These are phyloP conservation scores for Kentomonas sorsogonicus DNA, from an alignment of 208 protist species.

Conservation along the genomic window DNA sequence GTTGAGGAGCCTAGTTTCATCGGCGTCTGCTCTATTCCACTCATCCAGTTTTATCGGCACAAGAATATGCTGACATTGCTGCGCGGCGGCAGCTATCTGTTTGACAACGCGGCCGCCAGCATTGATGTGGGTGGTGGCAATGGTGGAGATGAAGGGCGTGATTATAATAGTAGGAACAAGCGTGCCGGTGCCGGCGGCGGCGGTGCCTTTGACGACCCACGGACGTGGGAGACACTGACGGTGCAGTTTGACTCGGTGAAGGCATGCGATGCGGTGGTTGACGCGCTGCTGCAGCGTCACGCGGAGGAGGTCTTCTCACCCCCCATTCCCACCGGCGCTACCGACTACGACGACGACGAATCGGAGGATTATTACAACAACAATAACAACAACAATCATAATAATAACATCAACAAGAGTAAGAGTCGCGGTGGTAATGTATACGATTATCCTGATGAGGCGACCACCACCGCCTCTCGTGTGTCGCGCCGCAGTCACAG, in stretches of 20 bases:
- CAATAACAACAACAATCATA: too few relatives aligned
- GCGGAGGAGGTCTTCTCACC: slow-evolving; percentile 31
- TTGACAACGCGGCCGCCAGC: slow-evolving; percentile 58
- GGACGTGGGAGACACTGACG: slow-evolving; percentile 43
- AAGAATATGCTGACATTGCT: slow-evolving; percentile 37
- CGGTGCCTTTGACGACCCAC: slow-evolving; percentile 24
- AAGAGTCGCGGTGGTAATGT: too few relatives aligned
- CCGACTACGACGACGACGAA: slow-evolving; percentile 1
- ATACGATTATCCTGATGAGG: too few relatives aligned
- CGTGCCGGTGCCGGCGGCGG: background rate
- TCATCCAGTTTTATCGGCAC: slow-evolving; percentile 57
- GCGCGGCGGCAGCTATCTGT: slow-evolving; percentile 42
- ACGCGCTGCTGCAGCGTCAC: slow-evolving; percentile 38
- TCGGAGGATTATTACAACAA: too few relatives aligned
- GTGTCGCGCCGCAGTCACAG: too few relatives aligned
- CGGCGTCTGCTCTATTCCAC: slow-evolving; percentile 57
- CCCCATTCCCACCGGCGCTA: slow-evolving; percentile 12
- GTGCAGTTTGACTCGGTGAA: slow-evolving; percentile 31
- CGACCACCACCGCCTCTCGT: too few relatives aligned
- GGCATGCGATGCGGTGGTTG: slow-evolving; percentile 36
- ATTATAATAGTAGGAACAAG: slow-evolving; percentile 15
- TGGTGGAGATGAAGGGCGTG: too few relatives aligned
- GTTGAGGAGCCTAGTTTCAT: slow-evolving; percentile 53
- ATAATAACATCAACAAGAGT: too few relatives aligned
- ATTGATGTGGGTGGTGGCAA: slow-evolving; percentile 18